These are phyloP conservation scores for Parachaetomium inaequale DNA, from an alignment of 495 filamentous ascomycete genomes.

Conservation along the genomic window DNA sequence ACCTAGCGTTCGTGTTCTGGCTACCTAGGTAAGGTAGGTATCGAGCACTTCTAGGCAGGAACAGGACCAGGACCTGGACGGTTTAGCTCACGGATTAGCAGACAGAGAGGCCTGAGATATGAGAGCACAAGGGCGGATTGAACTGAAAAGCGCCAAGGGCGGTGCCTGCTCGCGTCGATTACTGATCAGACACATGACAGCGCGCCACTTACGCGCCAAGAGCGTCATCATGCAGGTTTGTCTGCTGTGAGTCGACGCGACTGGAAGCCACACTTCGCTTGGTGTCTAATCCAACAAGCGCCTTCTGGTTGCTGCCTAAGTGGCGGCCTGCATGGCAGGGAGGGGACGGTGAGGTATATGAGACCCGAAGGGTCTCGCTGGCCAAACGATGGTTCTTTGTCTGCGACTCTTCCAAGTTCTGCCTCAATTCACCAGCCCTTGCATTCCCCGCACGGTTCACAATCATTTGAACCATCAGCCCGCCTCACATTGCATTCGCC, in stretches of 20 bases:
- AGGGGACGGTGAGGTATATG: too few species aligned
- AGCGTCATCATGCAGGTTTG: not conserved
- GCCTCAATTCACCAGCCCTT: not conserved
- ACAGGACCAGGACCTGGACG: too few species aligned
- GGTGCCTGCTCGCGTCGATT: conserved; percentile 1
- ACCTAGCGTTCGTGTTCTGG: too few species aligned
- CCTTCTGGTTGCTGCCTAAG: not conserved
- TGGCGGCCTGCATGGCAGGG: not conserved
- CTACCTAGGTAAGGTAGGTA: too few species aligned
- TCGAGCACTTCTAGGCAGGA: too few species aligned
- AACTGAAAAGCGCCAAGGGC: too few species aligned
- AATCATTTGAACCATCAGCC: not conserved
- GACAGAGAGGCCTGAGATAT: too few species aligned
- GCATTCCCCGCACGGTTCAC: too few species aligned
- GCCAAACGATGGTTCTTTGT: too few species aligned
- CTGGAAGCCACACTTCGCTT: not conserved
- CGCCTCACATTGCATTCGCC: not conserved
- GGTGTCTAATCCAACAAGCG: not conserved
- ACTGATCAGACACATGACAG: conserved; percentile 13
- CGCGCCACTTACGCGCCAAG: conserved; percentile 9
- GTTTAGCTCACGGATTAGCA: too few species aligned
- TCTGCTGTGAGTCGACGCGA: not conserved
- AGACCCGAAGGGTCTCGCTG: too few species aligned
- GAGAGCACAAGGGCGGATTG: too few species aligned
- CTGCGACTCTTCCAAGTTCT: not conserved